Conservation (phyloP, 352 stramenopile species). For the Bremia lactucae region DNA sequence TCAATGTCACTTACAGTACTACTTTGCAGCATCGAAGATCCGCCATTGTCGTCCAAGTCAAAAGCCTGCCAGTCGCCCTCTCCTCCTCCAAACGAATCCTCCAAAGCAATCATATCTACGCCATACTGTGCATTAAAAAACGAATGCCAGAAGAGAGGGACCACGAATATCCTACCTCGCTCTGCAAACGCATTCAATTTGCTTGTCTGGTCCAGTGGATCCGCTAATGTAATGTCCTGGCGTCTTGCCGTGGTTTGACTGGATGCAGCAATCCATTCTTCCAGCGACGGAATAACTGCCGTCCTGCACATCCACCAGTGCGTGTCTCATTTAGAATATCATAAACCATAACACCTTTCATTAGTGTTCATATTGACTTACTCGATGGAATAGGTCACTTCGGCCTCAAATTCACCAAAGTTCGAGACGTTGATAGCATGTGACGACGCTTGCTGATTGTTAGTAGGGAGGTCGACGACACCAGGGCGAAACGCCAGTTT, state of each 20-base stretch:
- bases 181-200: constrained; percentile 44
- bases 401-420: constrained; percentile 79
- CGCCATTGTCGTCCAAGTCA: constrained; percentile 61
- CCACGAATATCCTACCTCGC: constrained; percentile 24
- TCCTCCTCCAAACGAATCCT: constrained; percentile 65
- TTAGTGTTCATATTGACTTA: no score
- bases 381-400: constrained; percentile 81
- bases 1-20: constrained; percentile 76
- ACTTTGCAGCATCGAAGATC: constrained; percentile 38
- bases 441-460: constrained; percentile 49
- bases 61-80: constrained; percentile 74
- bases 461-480: constrained; percentile 62
- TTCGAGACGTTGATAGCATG: constrained; percentile 78
- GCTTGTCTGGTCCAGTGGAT: constrained; percentile 39
- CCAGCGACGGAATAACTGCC: constrained; percentile 48
- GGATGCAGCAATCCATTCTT: constrained; percentile 72
- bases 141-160: background rate
- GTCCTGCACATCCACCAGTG: no score
- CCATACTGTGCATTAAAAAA: no score
- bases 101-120: constrained; percentile 57
- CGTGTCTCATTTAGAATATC: no score
- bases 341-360: no score
- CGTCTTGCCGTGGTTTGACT: constrained; percentile 67
- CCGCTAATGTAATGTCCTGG: constrained; percentile 79
- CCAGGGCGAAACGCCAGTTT: constrained; percentile 92